A percentile compares a stretch with the other conserved stretches of the same genome.
Evolutionary conservation across 1,284 basidiomycete species (phyloP).

Genomic region (Marasmius oreades): DNA sequence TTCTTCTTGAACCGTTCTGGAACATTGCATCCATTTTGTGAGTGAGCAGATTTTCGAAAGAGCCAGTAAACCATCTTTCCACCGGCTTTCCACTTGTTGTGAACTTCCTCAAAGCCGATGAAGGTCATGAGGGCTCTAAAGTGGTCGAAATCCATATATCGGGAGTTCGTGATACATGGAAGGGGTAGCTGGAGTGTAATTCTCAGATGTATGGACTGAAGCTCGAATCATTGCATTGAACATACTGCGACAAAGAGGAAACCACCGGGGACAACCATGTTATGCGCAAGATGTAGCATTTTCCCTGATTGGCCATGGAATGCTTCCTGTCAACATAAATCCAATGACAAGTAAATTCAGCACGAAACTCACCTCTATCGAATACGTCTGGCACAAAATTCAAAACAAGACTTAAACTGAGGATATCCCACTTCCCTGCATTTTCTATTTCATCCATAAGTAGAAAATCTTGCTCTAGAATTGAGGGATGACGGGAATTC

Average conservation of each 20-base stretch:
- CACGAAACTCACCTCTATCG: slow-evolving; percentile 59
- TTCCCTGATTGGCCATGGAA: too few species aligned
- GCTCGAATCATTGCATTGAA: slow-evolving; percentile 13
- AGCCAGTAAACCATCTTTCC: slow-evolving; percentile 81
- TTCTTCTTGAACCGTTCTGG: slow-evolving; percentile 50
- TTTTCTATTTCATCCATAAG: slow-evolving; percentile 48
- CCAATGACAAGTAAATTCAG: background rate
- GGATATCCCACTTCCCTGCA: slow-evolving; percentile 61
- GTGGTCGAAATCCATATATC: slow-evolving; percentile 66
- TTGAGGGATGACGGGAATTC: slow-evolving; percentile 74
- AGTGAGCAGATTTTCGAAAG: slow-evolving; percentile 41
- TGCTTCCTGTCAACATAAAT: too few species aligned
- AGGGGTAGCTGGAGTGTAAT: slow-evolving; percentile 58
- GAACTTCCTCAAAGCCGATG: slow-evolving; percentile 63
- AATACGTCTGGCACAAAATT: slow-evolving; percentile 81
- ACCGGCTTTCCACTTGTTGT: slow-evolving; percentile 56
- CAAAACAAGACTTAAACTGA: slow-evolving; percentile 82
- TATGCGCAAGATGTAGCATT: slow-evolving; percentile 68
- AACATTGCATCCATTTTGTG: background rate
- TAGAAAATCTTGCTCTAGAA: slow-evolving; percentile 81
- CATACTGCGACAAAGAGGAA: slow-evolving; percentile 74
- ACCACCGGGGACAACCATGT: slow-evolving; percentile 52
- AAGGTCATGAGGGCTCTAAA: slow-evolving; percentile 55
- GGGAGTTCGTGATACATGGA: slow-evolving; percentile 80
- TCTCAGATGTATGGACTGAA: background rate